Conservation (phyloP, 2,329 filamentous ascomycete genomes). For the Aspergillus arachidicola region DNA sequence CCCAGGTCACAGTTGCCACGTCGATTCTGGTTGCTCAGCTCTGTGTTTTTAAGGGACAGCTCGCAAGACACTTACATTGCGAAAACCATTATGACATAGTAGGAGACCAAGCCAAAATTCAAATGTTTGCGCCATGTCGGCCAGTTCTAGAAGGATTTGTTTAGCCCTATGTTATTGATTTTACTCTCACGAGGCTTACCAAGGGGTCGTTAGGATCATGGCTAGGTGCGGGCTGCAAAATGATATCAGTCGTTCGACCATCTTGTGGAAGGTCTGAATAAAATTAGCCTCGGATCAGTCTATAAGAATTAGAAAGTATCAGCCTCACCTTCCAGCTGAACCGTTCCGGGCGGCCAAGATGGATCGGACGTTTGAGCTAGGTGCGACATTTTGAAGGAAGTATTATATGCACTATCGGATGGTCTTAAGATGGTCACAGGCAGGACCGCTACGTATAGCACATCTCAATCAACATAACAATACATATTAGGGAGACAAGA, state of each 20-base stretch:
- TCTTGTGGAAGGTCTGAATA: not conserved
- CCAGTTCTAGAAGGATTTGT: not conserved
- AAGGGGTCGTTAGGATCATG: not conserved
- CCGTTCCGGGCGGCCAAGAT: not conserved
- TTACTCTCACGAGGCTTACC: not conserved
- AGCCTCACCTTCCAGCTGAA: not conserved
- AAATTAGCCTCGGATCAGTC: not conserved
- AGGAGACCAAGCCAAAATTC: not conserved
- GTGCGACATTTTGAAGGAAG: not conserved
- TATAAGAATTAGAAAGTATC: rapidly evolving
- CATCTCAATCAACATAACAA: not conserved
- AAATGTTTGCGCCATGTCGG: not conserved
- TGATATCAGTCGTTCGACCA: not conserved
- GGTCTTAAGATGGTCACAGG: not conserved
- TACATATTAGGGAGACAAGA: not conserved
- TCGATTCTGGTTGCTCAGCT: not conserved
- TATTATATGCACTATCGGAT: not conserved
- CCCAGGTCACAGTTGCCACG: conserved; percentile 38
- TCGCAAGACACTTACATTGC: not conserved
- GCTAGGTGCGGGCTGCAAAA: not conserved
- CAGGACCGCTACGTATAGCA: not conserved
- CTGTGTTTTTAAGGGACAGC: not conserved
- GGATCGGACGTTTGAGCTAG: not conserved
- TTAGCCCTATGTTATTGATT: not conserved
- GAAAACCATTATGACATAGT: not conserved